Percentiles rank a stretch among this genome's conserved stretches.
phyloP scores from a whole-genome alignment of 73 alveolate genomes.

The Paramecium bursaria region DNA sequence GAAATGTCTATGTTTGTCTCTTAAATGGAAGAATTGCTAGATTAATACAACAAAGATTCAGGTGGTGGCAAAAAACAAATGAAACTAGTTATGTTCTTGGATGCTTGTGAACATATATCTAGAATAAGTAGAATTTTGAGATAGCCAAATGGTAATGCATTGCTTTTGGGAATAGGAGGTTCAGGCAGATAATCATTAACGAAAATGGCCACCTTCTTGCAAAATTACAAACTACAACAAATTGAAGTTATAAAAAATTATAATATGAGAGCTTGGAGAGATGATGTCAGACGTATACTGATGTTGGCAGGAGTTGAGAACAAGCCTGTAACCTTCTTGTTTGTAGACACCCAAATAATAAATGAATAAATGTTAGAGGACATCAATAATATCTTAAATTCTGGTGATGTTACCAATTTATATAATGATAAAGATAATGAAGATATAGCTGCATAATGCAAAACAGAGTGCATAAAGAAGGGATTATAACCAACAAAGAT shows the following conservation, averaged over 20 bases:
- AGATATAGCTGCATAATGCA: conserved; percentile 82
- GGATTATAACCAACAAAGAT: conserved; percentile 74
- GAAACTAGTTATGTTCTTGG: conserved; percentile 99
- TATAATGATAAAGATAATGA: conserved; percentile 94
- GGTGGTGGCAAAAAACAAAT: conserved; percentile 82
- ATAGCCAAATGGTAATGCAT: conserved; percentile 99
- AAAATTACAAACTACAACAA: conserved; percentile 75
- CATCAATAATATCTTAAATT: conserved; percentile 84
- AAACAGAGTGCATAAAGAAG: conserved; percentile 79
- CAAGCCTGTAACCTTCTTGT: conserved; percentile 72
- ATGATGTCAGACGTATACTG: conserved; percentile 79
- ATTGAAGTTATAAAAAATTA: conserved; percentile 83
- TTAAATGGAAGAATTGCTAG: conserved; percentile 85
- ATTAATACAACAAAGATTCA: conserved; percentile 91
- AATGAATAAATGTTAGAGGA: conserved; percentile 89
- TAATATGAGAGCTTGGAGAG: conserved; percentile 82
- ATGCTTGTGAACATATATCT: conserved; percentile 99
- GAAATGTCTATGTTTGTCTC: conserved; percentile 41
- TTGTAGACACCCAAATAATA: conserved; percentile 85
- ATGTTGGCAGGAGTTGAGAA: conserved; percentile 83
- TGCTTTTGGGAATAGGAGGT: conserved; percentile 97
- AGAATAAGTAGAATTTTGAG: conserved; percentile 98
- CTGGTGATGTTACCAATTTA: conserved; percentile 98
- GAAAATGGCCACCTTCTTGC: conserved; percentile 80
- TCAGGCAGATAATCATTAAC: conserved; percentile 86